Percentiles rank a stretch among this genome's conserved stretches.
Evolutionary conservation across 2,329 filamentous ascomycete species (phyloP).

Genomic region (Aspergillus arachidicola): DNA sequence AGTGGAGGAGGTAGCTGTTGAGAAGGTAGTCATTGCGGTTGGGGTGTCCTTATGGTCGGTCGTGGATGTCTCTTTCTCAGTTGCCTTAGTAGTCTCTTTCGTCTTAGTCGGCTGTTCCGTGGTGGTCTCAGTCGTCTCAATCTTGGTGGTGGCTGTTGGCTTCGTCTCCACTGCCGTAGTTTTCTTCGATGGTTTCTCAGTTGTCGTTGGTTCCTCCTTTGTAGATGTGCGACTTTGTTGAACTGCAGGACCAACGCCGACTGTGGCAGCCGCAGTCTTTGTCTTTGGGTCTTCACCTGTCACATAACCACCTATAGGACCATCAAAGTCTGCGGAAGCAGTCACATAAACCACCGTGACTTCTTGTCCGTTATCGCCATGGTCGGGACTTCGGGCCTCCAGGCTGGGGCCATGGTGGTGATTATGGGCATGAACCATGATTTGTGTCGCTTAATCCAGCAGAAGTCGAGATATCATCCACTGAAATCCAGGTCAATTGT

Average conservation of each 20-base stretch:
- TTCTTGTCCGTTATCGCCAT: slow-evolving; percentile 17
- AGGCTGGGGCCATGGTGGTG: slow-evolving; percentile 29
- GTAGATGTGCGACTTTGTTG: slow-evolving; percentile 14
- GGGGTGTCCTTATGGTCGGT: slow-evolving; percentile 18
- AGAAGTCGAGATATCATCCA: background rate
- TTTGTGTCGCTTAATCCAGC: background rate
- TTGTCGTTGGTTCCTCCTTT: slow-evolving; percentile 13
- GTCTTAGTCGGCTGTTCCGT: slow-evolving; percentile 7
- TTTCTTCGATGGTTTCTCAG: slow-evolving; percentile 11
- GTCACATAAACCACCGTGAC: slow-evolving; percentile 54
- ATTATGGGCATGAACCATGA: slow-evolving; percentile 37
- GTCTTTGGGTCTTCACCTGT: slow-evolving; percentile 33
- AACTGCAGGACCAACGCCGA: slow-evolving; percentile 35
- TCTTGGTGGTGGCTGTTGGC: slow-evolving; percentile 16
- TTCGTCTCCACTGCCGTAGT: slow-evolving; percentile 15
- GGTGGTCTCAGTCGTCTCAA: slow-evolving; percentile 8
- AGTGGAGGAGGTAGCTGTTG: slow-evolving; percentile 26
- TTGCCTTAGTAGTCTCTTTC: slow-evolving; percentile 18
- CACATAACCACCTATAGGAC: slow-evolving; percentile 52
- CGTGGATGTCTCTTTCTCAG: slow-evolving; percentile 15
- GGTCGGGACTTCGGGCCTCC: slow-evolving; percentile 20
- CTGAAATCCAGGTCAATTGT: background rate
- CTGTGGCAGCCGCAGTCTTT: slow-evolving; percentile 13
- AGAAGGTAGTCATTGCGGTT: slow-evolving; percentile 21
- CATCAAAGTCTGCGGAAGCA: slow-evolving; percentile 54